A percentile compares a stretch with the other conserved stretches of the same genome.
phyloP scores from a whole-genome alignment of 2,329 filamentous ascomycete genomes.

The Coniella lustricola region DNA sequence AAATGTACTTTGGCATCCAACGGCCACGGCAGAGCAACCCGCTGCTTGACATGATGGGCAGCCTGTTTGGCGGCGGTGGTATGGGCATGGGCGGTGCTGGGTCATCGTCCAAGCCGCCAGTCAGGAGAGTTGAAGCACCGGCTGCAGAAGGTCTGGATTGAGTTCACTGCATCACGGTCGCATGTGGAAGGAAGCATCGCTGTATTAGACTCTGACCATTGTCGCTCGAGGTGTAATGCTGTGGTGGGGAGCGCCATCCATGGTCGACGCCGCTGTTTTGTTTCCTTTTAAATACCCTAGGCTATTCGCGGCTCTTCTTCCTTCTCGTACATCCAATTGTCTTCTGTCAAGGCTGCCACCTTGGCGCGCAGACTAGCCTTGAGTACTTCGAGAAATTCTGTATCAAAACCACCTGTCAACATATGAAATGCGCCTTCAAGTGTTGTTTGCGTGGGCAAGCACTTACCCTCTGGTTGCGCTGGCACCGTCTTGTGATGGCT shows the following conservation, averaged over 20 bases:
- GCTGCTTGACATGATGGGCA: conserved; percentile 96
- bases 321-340: conserved; percentile 86
- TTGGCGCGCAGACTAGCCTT: conserved; percentile 65
- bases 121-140: conserved; percentile 41
- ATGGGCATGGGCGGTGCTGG: conserved; percentile 43
- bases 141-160: conserved; percentile 55
- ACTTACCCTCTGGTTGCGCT: conserved; percentile 59
- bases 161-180: conserved; percentile 6
- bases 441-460: background rate
- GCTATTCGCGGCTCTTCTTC: conserved; percentile 45
- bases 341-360: conserved; percentile 67
- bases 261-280: too few relatives aligned
- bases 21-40: conserved; percentile 86
- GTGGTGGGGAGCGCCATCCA: too few relatives aligned
- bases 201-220: too few relatives aligned
- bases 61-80: conserved; percentile 74
- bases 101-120: conserved; percentile 33
- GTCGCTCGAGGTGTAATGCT: too few relatives aligned
- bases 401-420: conserved; percentile 9
- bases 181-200: background rate
- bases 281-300: background rate
- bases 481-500: conserved; percentile 47
- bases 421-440: background rate
- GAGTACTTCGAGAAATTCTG: conserved; percentile 64
- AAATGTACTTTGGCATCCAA: conserved; percentile 94